A percentile compares a stretch with the other conserved stretches of the same genome.
Conservation (phyloP, 257 asterid genomes). For the Solanum medicagineum region DNA sequence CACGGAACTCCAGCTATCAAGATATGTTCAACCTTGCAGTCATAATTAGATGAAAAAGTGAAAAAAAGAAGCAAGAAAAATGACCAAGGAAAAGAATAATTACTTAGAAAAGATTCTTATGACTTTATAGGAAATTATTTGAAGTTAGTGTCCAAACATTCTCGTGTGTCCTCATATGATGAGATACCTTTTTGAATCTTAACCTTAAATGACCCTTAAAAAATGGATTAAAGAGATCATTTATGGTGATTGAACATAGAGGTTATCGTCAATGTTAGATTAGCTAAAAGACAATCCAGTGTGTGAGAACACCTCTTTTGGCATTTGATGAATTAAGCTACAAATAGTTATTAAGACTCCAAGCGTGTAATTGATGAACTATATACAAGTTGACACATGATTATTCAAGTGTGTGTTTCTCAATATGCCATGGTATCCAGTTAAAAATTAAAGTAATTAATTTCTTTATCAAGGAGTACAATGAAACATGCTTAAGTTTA, state of each 20-base stretch:
- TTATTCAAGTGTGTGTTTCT: too few relatives aligned
- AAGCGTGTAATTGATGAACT: not conserved
- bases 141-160: constrained; percentile 20
- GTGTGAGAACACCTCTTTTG: not conserved
- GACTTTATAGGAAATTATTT: constrained; percentile 8
- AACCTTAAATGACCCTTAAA: not conserved
- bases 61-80: not conserved
- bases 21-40: constrained; percentile 19
- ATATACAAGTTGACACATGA: not conserved
- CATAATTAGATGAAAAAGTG: constrained; percentile 5
- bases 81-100: not conserved
- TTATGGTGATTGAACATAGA: not conserved
- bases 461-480: not conserved
- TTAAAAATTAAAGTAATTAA: not conserved
- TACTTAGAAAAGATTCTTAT: not conserved
- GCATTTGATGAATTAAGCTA: not conserved
- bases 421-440: too few relatives aligned
- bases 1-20: too few relatives aligned
- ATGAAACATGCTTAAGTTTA: too few relatives aligned
- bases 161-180: not conserved
- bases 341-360: not conserved
- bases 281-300: not conserved
- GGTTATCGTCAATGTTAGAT: not conserved
- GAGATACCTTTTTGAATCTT: not conserved
- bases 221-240: not conserved